Percentiles rank a stretch among this genome's conserved stretches.
phyloP scores from a whole-genome alignment of 352 stramenopile genomes.

The Phytophthora pluvialis region DNA sequence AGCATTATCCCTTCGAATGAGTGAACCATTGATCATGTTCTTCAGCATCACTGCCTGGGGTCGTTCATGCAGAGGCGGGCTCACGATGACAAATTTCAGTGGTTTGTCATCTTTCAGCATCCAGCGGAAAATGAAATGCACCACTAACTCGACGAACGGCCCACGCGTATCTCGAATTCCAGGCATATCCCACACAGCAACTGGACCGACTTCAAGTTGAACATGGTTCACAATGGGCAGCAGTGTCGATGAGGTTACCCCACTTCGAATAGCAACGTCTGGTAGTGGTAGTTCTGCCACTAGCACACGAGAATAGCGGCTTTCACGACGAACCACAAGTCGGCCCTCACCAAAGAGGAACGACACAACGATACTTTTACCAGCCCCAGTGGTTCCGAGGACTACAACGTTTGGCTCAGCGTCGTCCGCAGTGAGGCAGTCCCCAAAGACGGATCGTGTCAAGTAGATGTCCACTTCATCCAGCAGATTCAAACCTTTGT shows the following conservation, averaged over 20 bases:
- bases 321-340: constrained; percentile 21
- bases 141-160: constrained; percentile 25
- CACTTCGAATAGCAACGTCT: constrained; percentile 21
- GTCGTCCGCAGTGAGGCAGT: not conserved
- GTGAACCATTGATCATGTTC: constrained; percentile 25
- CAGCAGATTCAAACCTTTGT: constrained; percentile 13
- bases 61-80: constrained; percentile 20
- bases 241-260: constrained; percentile 5
- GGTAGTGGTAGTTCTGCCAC: constrained; percentile 1
- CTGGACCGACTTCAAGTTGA: not conserved
- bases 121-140: constrained; percentile 29
- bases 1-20: constrained; percentile 28
- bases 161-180: constrained; percentile 30
- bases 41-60: constrained; percentile 12
- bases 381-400: constrained; percentile 22
- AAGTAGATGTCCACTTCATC: constrained; percentile 27
- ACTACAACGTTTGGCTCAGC: constrained; percentile 16
- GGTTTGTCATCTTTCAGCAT: constrained; percentile 21
- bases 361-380: constrained; percentile 29
- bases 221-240: constrained; percentile 19
- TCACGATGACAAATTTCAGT: constrained; percentile 31
- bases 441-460: constrained; percentile 2
- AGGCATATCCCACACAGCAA: constrained; percentile 38
- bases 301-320: constrained; percentile 13
- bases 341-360: constrained; percentile 27